Base-by-base conservation (phyloP, 305 asterid genomes). In the Ilex paraguariensis region DNA sequence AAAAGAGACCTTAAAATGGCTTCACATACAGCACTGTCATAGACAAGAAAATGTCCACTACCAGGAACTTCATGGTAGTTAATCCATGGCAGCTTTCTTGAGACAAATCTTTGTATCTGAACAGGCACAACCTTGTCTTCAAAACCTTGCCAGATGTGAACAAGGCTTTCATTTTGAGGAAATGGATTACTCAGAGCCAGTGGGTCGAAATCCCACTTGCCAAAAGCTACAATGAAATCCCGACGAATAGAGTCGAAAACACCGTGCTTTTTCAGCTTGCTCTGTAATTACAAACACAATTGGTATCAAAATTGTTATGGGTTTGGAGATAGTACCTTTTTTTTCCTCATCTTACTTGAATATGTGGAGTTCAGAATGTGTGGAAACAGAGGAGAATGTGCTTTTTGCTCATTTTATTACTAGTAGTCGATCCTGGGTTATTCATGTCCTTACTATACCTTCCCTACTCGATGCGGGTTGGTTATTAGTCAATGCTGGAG, bases 181-280 rank as follows among this genome's bases (percentile, higher is more conserved):
- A 79, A 89, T 0, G 98, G 98, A 67, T 87, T 60, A 13, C 63
- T 15, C 10, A 87, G 79, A 61, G 85, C 93, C 74, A 85, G 61
- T 0, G 97, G 97, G 59, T 92, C 96, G 52, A 92, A 92, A 50
- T 92, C 97, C 97, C 98, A 92, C 73, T 77, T 84, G n/a, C 91
- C 83, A 30, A 83, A 92, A 3, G 93, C 98, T 54, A 88, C 95
- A 14, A 79, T 72, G 31, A 82, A 61, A 78, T 92, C 98, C 11
- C 78, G 77, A 10, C 85, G 78, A 30, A 91, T 75, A 67, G 95
- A 84, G 69, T 89, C 91, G 5, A 87, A 89, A 13, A 79, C 73
- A 3, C 44, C 65, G 56, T 75, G 76, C n/a, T 85, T 57, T 75
- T 82, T 64, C 3, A 79, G 42, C 42, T 36, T 36, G 42, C 42